Conservation (phyloP, 2,329 filamentous ascomycete genomes). For the Penicillium sp. region DNA sequence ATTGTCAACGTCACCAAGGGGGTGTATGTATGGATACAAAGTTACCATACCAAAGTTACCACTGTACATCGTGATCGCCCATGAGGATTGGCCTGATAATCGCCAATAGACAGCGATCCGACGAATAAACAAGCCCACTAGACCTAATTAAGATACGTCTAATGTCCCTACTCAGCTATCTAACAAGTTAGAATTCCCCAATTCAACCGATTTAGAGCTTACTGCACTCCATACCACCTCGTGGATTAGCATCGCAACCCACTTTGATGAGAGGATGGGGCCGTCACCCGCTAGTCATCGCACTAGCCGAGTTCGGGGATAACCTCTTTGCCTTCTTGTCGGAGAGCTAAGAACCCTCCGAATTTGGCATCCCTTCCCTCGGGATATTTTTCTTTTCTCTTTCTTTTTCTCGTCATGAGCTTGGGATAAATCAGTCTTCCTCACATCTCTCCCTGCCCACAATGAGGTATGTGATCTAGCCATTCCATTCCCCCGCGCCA, state of each 20-base stretch:
- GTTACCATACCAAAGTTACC: constrained; percentile 1
- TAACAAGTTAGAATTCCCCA: not conserved
- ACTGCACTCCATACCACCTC: not conserved
- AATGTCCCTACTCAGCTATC: not conserved
- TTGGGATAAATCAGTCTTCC: not conserved
- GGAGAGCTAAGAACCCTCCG: constrained; percentile 6
- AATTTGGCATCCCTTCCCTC: not conserved
- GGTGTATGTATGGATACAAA: not conserved
- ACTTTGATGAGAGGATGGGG: not conserved
- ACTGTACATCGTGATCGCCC: not conserved
- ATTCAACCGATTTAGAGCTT: not conserved
- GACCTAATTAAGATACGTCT: not conserved
- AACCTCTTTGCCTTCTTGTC: not conserved
- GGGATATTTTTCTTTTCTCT: not conserved
- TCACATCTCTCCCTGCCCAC: constrained; percentile 4
- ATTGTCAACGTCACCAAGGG: not conserved
- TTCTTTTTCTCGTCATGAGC: constrained; percentile 1
- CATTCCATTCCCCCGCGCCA: constrained; percentile 3
- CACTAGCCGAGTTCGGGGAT: constrained; percentile 7
- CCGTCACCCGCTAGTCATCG: constrained; percentile 10
- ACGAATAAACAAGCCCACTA: not conserved
- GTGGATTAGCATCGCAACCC: not conserved
- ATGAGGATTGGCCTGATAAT: too few species aligned
- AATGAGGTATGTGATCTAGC: constrained; percentile 14
- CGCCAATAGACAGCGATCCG: not conserved